Base-by-base conservation (phyloP, 768 basidiomycete species). In the Amylocystis lapponica region DNA sequence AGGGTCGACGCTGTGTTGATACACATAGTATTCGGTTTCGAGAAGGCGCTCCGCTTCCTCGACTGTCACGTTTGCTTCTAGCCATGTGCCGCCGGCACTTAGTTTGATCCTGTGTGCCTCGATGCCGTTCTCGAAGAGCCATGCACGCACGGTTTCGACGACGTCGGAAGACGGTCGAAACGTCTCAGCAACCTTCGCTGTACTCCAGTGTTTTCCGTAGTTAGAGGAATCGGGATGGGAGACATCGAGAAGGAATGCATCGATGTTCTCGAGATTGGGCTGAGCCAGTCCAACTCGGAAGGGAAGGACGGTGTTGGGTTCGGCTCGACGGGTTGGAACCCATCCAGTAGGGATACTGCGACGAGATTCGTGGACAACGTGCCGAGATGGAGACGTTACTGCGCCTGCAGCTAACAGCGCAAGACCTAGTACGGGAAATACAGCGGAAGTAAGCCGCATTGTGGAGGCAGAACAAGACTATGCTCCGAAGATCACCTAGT, bases 1-100 rank as follows among this genome's bases (percentile, higher is more conserved):
- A 1, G 37, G 41, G 3, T 37, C 43, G 5, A 5, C 25, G 12
- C 13, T 20, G 32, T 43, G 39, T 23, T 51, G 46, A 70, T 78
- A 87, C 25, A 81, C 58, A 46, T 75, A 63, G 54, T 84, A 87
- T 50, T 73, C 66, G 2, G 75, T 58, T 32, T 62, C 54, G 37
- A 77, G 52, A 2, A 76, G 63, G 4, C 53, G 51, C 50, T 76
- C 75, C 0, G 66, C 69, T 51, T 77, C 76, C 35, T 39, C 51
- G n/a, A 67, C 62, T n/a, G 68, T 69, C 3, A 66, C 62, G 37
- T 64, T 62, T 37, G 70, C 51, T 27, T 66, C 60, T 20, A 78
- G 48, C 74, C 76, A 78, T 0, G 68, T 68, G 41, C 67, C 71
- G 46, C 61, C 66, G 22, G 55, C 49, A 16, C 66, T 62, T 14